Percentiles rank a stretch among this genome's conserved stretches.
These are phyloP conservation scores for Medicago arabica DNA, from an alignment of 306 rosid species.

Conservation along the genomic window DNA sequence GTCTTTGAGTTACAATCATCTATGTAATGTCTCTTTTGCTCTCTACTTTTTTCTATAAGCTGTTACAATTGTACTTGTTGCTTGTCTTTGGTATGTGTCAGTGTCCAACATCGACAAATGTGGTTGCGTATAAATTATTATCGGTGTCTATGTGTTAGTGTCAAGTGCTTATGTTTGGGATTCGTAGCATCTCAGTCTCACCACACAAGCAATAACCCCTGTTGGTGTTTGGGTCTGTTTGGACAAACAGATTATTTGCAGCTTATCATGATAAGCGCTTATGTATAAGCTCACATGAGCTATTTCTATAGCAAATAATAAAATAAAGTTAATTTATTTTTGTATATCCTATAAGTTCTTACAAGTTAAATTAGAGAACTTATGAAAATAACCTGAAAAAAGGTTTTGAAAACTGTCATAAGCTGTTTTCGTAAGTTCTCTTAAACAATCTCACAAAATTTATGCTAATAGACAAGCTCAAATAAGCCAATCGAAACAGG, in stretches of 20 bases:
- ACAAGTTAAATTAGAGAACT: no score
- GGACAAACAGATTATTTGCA: not conserved
- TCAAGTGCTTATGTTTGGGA: no score
- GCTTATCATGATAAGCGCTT: not conserved
- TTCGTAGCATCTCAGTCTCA: not conserved
- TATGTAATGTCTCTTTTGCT: conserved; percentile 56
- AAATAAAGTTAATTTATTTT: no score
- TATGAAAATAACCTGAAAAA: no score
- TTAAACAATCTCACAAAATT: no score
- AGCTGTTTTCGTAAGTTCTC: no score
- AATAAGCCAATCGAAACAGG: no score
- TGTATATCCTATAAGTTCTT: no score
- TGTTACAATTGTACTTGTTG: not conserved
- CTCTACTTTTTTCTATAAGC: not conserved
- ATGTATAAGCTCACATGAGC: no score
- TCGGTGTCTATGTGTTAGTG: not conserved
- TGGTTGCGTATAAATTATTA: not conserved
- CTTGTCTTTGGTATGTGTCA: not conserved
- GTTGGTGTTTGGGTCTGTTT: not conserved
- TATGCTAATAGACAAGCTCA: no score
- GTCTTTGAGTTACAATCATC: conserved; percentile 72
- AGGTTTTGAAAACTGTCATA: no score
- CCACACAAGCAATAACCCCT: not conserved
- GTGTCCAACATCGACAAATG: not conserved
- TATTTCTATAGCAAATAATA: no score